Conservation (phyloP, 768 basidiomycete genomes). For the Leccinum aurantiacum region DNA sequence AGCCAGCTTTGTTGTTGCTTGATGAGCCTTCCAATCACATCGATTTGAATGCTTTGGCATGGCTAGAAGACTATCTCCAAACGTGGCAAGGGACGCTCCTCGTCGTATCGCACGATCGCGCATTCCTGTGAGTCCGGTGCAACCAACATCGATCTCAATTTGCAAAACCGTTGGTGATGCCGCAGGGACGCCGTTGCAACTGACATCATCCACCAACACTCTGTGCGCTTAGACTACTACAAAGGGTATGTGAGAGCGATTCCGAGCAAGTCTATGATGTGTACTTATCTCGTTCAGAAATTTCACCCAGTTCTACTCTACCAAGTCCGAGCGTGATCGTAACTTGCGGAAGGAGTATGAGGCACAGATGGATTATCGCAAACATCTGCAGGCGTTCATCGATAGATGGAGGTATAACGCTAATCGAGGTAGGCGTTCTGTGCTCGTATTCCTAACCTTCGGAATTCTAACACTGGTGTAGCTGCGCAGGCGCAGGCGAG, state of each 20-base stretch:
- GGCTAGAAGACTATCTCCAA: conserved; percentile 96
- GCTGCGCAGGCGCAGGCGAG: conserved; percentile 87
- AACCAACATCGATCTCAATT: not conserved
- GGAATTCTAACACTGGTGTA: conserved; percentile 25
- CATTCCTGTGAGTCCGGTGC: conserved; percentile 68
- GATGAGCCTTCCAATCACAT: conserved; percentile 98
- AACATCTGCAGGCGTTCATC: conserved; percentile 96
- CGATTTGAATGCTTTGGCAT: conserved; percentile 94
- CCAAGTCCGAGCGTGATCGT: conserved; percentile 91
- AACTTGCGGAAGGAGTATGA: conserved; percentile 96
- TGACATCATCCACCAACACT: conserved; percentile 97
- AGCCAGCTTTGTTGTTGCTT: conserved; percentile 75
- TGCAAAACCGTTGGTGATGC: not conserved
- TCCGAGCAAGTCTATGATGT: not conserved
- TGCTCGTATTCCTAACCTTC: not conserved
- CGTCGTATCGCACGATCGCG: conserved; percentile 98
- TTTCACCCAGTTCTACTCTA: conserved; percentile 98
- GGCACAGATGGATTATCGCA: conserved; percentile 91
- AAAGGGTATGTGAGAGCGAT: conserved; percentile 62
- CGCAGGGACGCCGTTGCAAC: conserved; percentile 90
- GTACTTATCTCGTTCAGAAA: conserved; percentile 52
- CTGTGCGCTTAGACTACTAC: conserved; percentile 91
- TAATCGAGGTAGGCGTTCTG: conserved; percentile 63
- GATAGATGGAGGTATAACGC: conserved; percentile 98
- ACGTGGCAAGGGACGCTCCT: conserved; percentile 92